A percentile compares a stretch with the other conserved stretches of the same genome.
phyloP scores from a whole-genome alignment of 768 basidiomycete species.

The Tricholoma matsutake region DNA sequence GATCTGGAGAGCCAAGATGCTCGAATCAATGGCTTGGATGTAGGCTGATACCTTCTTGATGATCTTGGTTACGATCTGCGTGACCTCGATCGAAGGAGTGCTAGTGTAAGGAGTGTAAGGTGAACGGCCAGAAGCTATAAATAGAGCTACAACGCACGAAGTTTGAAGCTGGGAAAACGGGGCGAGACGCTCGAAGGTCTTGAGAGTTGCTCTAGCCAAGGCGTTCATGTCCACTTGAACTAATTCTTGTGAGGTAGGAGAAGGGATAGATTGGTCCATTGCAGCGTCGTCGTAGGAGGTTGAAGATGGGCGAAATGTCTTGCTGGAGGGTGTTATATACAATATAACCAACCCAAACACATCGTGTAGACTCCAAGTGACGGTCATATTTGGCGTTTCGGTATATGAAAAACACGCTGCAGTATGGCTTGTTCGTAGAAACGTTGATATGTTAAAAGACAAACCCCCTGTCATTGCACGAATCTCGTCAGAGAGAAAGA shows the following conservation, averaged over 20 bases:
- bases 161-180: slow-evolving; percentile 31
- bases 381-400: not conserved
- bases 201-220: slow-evolving; percentile 30
- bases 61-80: slow-evolving; percentile 10
- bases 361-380: not conserved
- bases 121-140: not conserved
- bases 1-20: slow-evolving; percentile 14
- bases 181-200: slow-evolving; percentile 36
- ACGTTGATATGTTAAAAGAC: too few species aligned
- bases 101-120: not conserved
- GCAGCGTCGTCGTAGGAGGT: not conserved
- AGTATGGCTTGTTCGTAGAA: too few species aligned
- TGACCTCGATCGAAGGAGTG: slow-evolving; percentile 19
- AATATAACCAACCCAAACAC: not conserved
- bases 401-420: not conserved
- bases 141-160: slow-evolving; percentile 18
- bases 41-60: slow-evolving; percentile 13
- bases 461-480: too few species aligned
- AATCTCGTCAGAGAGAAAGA: too few species aligned
- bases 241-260: not conserved
- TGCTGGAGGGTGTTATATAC: not conserved
- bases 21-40: slow-evolving; percentile 17
- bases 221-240: not conserved
- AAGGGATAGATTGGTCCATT: not conserved
- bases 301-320: not conserved